A percentile compares a stretch with the other conserved stretches of the same genome.
Conservation (phyloP, 495 filamentous ascomycete genomes). For the Aspergillus saccharolyticus region DNA sequence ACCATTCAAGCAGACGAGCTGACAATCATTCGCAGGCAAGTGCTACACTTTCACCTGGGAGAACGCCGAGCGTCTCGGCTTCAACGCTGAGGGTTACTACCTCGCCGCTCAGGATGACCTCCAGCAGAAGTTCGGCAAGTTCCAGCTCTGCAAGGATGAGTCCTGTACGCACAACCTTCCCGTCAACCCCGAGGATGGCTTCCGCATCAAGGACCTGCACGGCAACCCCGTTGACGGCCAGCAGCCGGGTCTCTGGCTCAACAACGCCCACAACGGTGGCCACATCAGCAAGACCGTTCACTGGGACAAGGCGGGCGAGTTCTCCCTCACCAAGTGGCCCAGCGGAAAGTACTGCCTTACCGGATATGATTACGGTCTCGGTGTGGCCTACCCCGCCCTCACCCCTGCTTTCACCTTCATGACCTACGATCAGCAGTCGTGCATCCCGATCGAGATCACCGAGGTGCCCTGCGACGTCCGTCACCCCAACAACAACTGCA, state of each 20-base stretch:
- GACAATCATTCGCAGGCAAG: slow-evolving; percentile 2
- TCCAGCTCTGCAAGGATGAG: slow-evolving; percentile 11
- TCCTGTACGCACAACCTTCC: not conserved
- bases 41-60: slow-evolving; percentile 10
- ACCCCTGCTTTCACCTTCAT: slow-evolving; percentile 10
- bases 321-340: slow-evolving; percentile 8
- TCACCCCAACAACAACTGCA: slow-evolving; percentile 9
- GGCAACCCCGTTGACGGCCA: slow-evolving; percentile 3
- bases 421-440: slow-evolving; percentile 7
- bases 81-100: slow-evolving; percentile 6
- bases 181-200: slow-evolving; percentile 7
- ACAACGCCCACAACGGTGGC: slow-evolving; percentile 5
- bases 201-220: slow-evolving; percentile 8
- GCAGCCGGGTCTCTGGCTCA: slow-evolving; percentile 4
- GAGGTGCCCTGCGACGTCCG: slow-evolving; percentile 12
- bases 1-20: not conserved
- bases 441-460: slow-evolving; percentile 3
- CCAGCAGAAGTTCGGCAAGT: slow-evolving; percentile 5
- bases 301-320: slow-evolving; percentile 5
- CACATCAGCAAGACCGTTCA: slow-evolving; percentile 8
- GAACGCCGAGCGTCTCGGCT: slow-evolving; percentile 9
- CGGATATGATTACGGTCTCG: slow-evolving; percentile 2
- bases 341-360: slow-evolving; percentile 10
- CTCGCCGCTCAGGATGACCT: slow-evolving; percentile 3
- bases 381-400: slow-evolving; percentile 2